Base-by-base conservation (phyloP, 306 rosid genomes). In the Lathyrus aphaca region DNA sequence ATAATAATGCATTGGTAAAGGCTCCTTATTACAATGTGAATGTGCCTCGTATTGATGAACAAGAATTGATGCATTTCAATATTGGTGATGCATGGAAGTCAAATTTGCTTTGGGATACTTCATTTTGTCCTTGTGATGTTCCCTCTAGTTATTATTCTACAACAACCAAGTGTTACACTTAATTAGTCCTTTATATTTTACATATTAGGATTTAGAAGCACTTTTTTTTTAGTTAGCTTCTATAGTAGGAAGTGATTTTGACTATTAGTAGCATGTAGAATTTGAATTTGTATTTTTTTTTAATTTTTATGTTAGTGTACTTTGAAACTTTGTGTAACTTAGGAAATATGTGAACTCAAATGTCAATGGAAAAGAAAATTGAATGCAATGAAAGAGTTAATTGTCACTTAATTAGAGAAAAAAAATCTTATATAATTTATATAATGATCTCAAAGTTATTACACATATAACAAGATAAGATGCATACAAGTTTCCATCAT, bases 1-100 rank as follows among this genome's bases (percentile, higher is more conserved):
- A 50, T 49, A 38, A 23, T 40, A 53, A 54, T 64, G 79, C 58
- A 61, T 54, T 76, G 69, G 78, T 86, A 66, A 84, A 83, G 61
- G 70, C 60, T 68, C 72, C 77, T 32, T 60, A 60, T 37, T 77
- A 67, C 66, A 79, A 66, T 68, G 45, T 67, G 35, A 75, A 73
- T 45, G 39, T 74, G 79, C 80, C 75, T 72, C 62, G 62, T 71
- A 35, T 63, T 43, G 82, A 72, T 14, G 91, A 79, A 14, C 80
- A 79, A 61, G 85, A 75, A 45, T 68, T 81, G 84, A 40, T 81
- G 51, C 82, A 85, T 69, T 50, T 75, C 76, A 81, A 81, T 73
- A 74, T 76, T 67, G 85, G 80, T 6, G 86, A 87, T 64, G 83
- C 83, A 75, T 89, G 96, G 92, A 89, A 87, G 85, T 80, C 96